A percentile compares a stretch with the other conserved stretches of the same genome.
Conservation (phyloP, 2,329 filamentous ascomycete genomes). For the Lizonia empirigonia region DNA sequence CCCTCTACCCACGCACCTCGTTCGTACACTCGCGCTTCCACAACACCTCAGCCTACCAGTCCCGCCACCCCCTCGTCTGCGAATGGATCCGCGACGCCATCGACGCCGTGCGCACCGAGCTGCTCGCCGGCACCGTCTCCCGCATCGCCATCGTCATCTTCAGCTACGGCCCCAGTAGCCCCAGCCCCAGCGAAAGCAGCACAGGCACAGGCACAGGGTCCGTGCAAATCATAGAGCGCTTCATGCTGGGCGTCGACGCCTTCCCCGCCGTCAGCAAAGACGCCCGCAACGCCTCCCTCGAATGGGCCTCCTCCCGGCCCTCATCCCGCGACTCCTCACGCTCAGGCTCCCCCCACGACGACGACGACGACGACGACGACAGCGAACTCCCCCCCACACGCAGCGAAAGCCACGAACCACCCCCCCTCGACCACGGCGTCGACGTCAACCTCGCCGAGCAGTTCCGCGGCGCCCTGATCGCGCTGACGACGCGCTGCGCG, state of each 20-base stretch:
- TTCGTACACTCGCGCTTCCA: slow-evolving; percentile 82
- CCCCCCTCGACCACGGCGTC: slow-evolving; percentile 28
- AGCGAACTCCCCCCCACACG: slow-evolving; percentile 3
- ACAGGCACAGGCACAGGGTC: slow-evolving; percentile 17
- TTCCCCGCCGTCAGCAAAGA: slow-evolving; percentile 57
- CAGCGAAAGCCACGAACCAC: slow-evolving; percentile 17
- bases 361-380: slow-evolving; percentile 13
- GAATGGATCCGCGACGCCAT: slow-evolving; percentile 84
- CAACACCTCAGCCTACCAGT: slow-evolving; percentile 84
- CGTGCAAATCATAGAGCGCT: slow-evolving; percentile 63
- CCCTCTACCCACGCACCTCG: slow-evolving; percentile 75
- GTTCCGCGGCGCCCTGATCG: slow-evolving; percentile 69
- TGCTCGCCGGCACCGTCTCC: slow-evolving; percentile 63
- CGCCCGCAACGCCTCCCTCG: slow-evolving; percentile 60
- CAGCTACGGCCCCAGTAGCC: slow-evolving; percentile 40
- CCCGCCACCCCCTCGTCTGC: slow-evolving; percentile 83
- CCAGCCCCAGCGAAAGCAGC: background rate
- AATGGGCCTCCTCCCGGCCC: slow-evolving; percentile 35
- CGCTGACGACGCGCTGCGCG: slow-evolving; percentile 65
- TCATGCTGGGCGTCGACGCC: slow-evolving; percentile 63
- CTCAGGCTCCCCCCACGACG: slow-evolving; percentile 6
- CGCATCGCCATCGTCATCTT: slow-evolving; percentile 64
- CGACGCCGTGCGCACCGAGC: slow-evolving; percentile 70
- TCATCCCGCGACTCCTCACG: slow-evolving; percentile 6
- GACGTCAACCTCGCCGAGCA: slow-evolving; percentile 72